Evolutionary conservation across 495 filamentous ascomycete species (phyloP), one percentile per base, ranked within the genome.

Genomic region (Podospora tetraspora): DNA sequence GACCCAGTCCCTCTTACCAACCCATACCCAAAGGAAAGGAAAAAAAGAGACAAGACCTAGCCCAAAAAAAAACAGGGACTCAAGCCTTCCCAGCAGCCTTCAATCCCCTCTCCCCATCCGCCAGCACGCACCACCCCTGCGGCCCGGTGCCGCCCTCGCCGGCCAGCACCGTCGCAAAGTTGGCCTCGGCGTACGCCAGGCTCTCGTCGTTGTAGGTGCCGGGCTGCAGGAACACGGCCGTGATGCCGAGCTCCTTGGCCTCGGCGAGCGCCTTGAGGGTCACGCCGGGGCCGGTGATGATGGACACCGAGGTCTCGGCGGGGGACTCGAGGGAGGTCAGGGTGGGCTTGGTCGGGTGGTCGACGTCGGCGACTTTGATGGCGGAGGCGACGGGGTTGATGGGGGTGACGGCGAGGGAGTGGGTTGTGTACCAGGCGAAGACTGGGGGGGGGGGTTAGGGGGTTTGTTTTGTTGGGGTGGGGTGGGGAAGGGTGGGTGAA

Each of bases 41-140:
- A 13, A 22, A 37, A 10, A 1, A 24, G 24, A 56, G 21, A 64
- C n/a, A 12, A 16, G 16, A 23, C 16, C 37, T 32, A 7, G 19
- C 34, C 10, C 22, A 25, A 0, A 27, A 27, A 27, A 3, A 4
- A 3, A 4, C 2, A 4, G 2, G 25, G n/a, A 30, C 52, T 73
- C 57, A 76, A 11, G 73, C 61, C 67, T 75, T 76, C 12, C 87
- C 89, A 37, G 88, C 90, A 37, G 79, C 80, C 68, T 84, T 81
- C 74, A 94, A 72, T 61, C 86, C 90, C 68, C 81, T 80, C 72
- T 96, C 93, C 1, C 94, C 94, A 82, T 97, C 91, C 13, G 97
- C 93, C 64, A 97, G 78, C 37, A 98, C 92, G 79, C 94, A 97
- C 90, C 92, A 96, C 3, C 93, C 94, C 79, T 96, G 92, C 52